phyloP scores from a whole-genome alignment of 176 grass and related monocot genomes.

The Cenchrus fungigraminus region DNA sequence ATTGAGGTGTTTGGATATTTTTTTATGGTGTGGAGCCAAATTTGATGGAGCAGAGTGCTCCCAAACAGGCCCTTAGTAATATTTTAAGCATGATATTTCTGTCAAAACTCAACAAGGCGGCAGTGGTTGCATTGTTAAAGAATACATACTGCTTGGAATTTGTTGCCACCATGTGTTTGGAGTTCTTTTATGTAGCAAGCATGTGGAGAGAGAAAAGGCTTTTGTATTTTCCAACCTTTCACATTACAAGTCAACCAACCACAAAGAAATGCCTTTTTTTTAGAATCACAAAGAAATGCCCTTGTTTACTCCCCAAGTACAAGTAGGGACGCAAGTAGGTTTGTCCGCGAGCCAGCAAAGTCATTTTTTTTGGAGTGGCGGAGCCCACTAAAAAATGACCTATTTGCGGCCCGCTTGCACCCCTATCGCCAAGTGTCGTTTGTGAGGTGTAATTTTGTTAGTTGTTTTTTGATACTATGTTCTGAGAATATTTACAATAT shows the following conservation, averaged over 20 bases:
- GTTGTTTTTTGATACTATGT: not conserved
- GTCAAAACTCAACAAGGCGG: not conserved
- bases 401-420: too few relatives aligned
- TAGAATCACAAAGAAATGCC: not conserved
- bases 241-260: not conserved
- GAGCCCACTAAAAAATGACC: too few relatives aligned
- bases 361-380: too few relatives aligned
- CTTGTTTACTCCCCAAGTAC: not conserved
- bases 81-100: not conserved
- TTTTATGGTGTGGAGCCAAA: too few relatives aligned
- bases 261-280: too few relatives aligned
- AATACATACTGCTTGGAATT: constrained; percentile 11
- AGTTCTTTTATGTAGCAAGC: constrained; percentile 9
- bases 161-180: not conserved
- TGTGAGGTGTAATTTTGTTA: not conserved
- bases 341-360: too few relatives aligned
- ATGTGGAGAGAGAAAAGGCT: not conserved
- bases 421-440: not conserved
- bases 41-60: too few relatives aligned
- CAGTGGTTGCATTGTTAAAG: constrained; percentile 12
- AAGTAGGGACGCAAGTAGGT: too few relatives aligned
- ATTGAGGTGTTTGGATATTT: too few relatives aligned
- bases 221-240: too few relatives aligned
- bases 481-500: not conserved
- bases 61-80: not conserved